phyloP scores from a whole-genome alignment of 805 yeast species.

The Monosporozyma aquatica region DNA sequence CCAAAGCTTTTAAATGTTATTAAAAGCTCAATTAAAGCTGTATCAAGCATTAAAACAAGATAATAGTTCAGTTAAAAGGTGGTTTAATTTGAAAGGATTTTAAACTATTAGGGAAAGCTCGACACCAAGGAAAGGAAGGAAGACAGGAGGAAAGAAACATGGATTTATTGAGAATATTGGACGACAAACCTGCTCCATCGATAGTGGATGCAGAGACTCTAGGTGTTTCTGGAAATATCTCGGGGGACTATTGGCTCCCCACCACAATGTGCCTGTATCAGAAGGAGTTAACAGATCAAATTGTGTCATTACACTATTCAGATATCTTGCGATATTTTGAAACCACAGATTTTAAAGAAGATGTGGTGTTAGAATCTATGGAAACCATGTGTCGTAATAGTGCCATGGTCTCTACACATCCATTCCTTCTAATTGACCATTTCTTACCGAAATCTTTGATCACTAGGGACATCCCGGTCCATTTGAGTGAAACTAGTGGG shows the following conservation, averaged over 20 bases:
- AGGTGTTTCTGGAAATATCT: conserved; percentile 25
- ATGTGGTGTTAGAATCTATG: conserved; percentile 64
- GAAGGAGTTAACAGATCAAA: conserved; percentile 81
- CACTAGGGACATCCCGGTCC: conserved; percentile 59
- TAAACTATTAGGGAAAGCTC: too few relatives aligned
- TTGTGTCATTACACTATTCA: conserved; percentile 81
- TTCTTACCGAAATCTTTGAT: conserved; percentile 73
- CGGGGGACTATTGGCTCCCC: conserved; percentile 65
- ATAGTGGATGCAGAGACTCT: conserved; percentile 51
- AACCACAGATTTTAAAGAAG: conserved; percentile 38
- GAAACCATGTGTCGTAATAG: conserved; percentile 68
- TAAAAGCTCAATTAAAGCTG: too few relatives aligned
- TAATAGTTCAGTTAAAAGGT: too few relatives aligned
- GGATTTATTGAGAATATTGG: conserved; percentile 70
- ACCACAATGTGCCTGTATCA: conserved; percentile 83
- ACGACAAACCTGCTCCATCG: conserved; percentile 78
- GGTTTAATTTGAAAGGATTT: too few relatives aligned
- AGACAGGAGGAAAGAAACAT: conserved; percentile 31
- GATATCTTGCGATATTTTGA: conserved; percentile 85
- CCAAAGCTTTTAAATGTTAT: too few relatives aligned
- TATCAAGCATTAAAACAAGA: too few relatives aligned
- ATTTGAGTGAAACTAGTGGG: conserved; percentile 72
- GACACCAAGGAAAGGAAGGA: too few relatives aligned
- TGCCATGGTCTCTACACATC: conserved; percentile 78
- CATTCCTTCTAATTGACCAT: conserved; percentile 75